phyloP scores from a whole-genome alignment of 352 stramenopile genomes.

The Thraustochytrium striatum region DNA sequence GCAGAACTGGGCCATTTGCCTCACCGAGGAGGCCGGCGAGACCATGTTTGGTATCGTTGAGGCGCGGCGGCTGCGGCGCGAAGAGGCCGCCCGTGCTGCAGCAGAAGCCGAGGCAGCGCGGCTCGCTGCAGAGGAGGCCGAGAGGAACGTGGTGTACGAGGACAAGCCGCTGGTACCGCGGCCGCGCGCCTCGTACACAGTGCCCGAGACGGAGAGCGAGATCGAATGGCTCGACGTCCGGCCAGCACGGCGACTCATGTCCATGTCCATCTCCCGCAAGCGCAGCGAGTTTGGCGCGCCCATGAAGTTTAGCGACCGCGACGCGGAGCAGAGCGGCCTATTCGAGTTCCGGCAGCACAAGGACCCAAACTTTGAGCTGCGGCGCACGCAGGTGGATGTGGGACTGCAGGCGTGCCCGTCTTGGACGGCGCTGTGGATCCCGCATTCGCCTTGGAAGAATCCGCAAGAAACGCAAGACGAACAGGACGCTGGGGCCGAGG shows the following conservation, averaged over 20 bases:
- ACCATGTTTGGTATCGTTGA: slow-evolving; percentile 46
- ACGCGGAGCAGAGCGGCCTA: slow-evolving; percentile 52
- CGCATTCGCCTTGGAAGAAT: slow-evolving; percentile 11
- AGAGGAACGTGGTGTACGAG: slow-evolving; percentile 55
- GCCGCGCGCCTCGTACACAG: slow-evolving; percentile 46
- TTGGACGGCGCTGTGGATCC: slow-evolving; percentile 26
- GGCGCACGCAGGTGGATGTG: slow-evolving; percentile 18
- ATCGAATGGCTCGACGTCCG: slow-evolving; percentile 46
- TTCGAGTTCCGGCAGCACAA: slow-evolving; percentile 53
- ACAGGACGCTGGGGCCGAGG: not conserved
- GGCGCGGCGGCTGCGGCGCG: slow-evolving; percentile 12
- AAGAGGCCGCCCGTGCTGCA: too few species aligned
- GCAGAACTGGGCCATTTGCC: slow-evolving; percentile 49
- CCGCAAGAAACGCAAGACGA: not conserved
- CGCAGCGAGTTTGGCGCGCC: slow-evolving; percentile 41
- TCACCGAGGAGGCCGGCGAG: slow-evolving; percentile 42
- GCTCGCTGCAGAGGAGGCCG: slow-evolving; percentile 49
- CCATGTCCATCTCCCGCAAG: slow-evolving; percentile 48
- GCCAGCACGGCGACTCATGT: slow-evolving; percentile 28
- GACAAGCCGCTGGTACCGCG: slow-evolving; percentile 53
- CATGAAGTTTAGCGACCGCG: slow-evolving; percentile 49
- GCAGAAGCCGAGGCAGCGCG: slow-evolving; percentile 43
- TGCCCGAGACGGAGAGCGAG: slow-evolving; percentile 49
- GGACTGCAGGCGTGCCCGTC: slow-evolving; percentile 29
- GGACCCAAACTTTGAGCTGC: slow-evolving; percentile 54